A percentile compares a stretch with the other conserved stretches of the same genome.
Evolutionary conservation across 352 stramenopile genomes (phyloP).

Genomic region (Albugo laibachii): DNA sequence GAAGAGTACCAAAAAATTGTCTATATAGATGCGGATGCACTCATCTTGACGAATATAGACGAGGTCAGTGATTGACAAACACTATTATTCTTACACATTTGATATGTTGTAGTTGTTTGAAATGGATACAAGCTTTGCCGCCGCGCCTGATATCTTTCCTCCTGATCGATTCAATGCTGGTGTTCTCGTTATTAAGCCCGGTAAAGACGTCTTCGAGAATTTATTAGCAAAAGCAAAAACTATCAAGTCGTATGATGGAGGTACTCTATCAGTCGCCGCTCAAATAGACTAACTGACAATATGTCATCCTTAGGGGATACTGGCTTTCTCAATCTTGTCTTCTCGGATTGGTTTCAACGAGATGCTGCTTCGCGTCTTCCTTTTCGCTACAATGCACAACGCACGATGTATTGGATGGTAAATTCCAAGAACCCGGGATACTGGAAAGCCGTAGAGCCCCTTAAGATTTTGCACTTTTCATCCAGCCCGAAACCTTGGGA

Average conservation of each 20-base stretch:
- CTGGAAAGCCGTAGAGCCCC: slow-evolving; percentile 27
- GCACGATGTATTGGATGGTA: slow-evolving; percentile 65
- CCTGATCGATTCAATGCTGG: slow-evolving; percentile 72
- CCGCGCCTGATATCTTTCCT: slow-evolving; percentile 68
- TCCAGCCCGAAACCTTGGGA: slow-evolving; percentile 26
- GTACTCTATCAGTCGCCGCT: slow-evolving; percentile 5
- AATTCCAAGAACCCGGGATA: slow-evolving; percentile 44
- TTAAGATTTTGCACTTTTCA: slow-evolving; percentile 25
- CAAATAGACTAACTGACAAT: background rate
- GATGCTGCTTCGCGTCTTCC: slow-evolving; percentile 28
- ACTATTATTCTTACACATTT: slow-evolving; percentile 1
- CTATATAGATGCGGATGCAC: slow-evolving; percentile 68
- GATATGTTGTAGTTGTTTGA: slow-evolving; percentile 14
- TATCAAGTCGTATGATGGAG: slow-evolving; percentile 48
- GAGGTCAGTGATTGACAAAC: slow-evolving; percentile 17
- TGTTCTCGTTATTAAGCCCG: slow-evolving; percentile 48
- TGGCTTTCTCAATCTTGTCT: slow-evolving; percentile 76
- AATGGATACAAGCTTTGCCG: slow-evolving; percentile 38
- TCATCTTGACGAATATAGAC: slow-evolving; percentile 54
- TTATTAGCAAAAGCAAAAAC: slow-evolving; percentile 21
- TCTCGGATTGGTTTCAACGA: slow-evolving; percentile 36
- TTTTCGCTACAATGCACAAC: slow-evolving; percentile 71
- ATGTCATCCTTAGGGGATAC: slow-evolving; percentile 20
- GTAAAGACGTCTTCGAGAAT: slow-evolving; percentile 19
- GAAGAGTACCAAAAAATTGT: slow-evolving; percentile 59